Evolutionary conservation across 805 yeast species (phyloP).

Genomic region (Pichia membranifaciens): DNA sequence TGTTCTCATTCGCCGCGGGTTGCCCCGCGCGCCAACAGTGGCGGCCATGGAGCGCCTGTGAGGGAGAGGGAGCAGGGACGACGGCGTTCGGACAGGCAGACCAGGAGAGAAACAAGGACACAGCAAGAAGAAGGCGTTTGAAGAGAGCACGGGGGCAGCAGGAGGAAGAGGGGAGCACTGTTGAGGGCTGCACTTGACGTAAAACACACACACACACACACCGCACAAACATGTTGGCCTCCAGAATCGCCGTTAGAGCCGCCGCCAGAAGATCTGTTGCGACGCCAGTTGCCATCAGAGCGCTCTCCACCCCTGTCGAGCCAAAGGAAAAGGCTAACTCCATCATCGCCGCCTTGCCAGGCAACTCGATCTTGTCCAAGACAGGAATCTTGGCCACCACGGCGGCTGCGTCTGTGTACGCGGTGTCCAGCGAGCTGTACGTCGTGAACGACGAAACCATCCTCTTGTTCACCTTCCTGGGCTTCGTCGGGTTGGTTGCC

Average conservation of each 20-base stretch:
- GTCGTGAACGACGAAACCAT: constrained; percentile 93
- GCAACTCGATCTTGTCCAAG: constrained; percentile 80
- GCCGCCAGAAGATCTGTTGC: constrained; percentile 23
- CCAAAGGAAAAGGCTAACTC: constrained; percentile 90
- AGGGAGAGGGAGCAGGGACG: too few species aligned
- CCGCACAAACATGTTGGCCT: constrained; percentile 15
- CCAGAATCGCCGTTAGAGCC: constrained; percentile 30
- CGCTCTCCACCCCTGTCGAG: constrained; percentile 59
- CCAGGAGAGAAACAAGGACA: neutral
- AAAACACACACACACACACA: neutral
- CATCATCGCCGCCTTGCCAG: constrained; percentile 89
- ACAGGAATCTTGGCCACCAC: constrained; percentile 93
- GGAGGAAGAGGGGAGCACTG: neutral
- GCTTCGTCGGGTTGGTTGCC: constrained; percentile 68
- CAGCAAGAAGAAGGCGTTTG: neutral
- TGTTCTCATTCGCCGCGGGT: neutral
- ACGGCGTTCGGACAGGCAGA: too few species aligned
- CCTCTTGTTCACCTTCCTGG: constrained; percentile 71
- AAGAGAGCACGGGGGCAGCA: neutral
- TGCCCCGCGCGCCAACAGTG: too few species aligned
- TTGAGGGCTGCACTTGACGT: neutral
- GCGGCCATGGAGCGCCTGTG: too few species aligned
- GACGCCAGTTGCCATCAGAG: constrained; percentile 53
- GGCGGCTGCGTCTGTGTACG: constrained; percentile 90
- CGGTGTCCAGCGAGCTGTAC: constrained; percentile 87